Conservation (phyloP, 345 rosid genomes). For the Gossypium longicalyx region DNA sequence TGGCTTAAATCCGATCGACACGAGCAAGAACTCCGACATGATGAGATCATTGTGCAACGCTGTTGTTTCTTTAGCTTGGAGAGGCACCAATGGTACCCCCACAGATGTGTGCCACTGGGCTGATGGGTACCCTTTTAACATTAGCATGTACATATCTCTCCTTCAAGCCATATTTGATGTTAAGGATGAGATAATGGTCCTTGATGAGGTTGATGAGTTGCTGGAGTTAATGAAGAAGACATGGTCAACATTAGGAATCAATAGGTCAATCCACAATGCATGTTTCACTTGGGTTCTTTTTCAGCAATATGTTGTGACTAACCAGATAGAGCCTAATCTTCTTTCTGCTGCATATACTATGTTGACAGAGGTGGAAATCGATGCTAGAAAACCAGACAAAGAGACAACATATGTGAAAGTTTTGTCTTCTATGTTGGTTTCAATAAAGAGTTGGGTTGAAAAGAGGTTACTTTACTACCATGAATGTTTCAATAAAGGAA, state of each 20-base stretch:
- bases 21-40: slow-evolving; percentile 63
- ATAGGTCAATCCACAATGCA: slow-evolving; percentile 55
- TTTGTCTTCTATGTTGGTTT: slow-evolving; percentile 50
- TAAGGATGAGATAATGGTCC: slow-evolving; percentile 73
- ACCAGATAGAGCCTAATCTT: slow-evolving; percentile 69
- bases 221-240: slow-evolving; percentile 86
- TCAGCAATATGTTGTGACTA: slow-evolving; percentile 63
- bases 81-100: slow-evolving; percentile 52
- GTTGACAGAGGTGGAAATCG: slow-evolving; percentile 73
- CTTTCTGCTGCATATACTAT: slow-evolving; percentile 65
- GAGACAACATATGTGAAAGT: slow-evolving; percentile 60
- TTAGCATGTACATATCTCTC: slow-evolving; percentile 56
- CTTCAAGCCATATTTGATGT: slow-evolving; percentile 70
- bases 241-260: slow-evolving; percentile 81
- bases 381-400: slow-evolving; percentile 60
- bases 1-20: slow-evolving; percentile 51
- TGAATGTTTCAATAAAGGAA: slow-evolving; percentile 65
- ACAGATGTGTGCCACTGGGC: slow-evolving; percentile 93
- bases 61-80: slow-evolving; percentile 70
- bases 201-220: slow-evolving; percentile 89
- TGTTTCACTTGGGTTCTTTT: slow-evolving; percentile 91
- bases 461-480: slow-evolving; percentile 66
- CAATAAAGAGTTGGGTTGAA: slow-evolving; percentile 87
- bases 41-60: slow-evolving; percentile 61
- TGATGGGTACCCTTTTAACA: slow-evolving; percentile 81